phyloP scores from a whole-genome alignment of 2,329 filamentous ascomycete genomes.

The Tolypocladium sp. region DNA sequence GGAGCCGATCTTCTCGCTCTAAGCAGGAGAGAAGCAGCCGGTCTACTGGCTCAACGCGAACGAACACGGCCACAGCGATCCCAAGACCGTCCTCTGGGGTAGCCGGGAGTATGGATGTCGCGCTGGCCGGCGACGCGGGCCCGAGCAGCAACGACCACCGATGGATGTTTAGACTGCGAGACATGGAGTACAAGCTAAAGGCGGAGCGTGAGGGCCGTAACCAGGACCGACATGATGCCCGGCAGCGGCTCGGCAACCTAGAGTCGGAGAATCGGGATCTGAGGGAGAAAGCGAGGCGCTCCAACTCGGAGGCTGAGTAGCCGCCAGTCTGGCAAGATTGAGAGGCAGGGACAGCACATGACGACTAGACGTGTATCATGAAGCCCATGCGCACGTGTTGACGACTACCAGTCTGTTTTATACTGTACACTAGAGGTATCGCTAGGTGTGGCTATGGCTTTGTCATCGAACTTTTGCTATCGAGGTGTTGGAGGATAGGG shows the following conservation, averaged over 20 bases:
- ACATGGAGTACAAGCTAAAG: conserved; percentile 82
- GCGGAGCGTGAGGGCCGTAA: conserved; percentile 80
- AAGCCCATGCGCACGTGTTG: background rate
- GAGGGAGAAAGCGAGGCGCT: conserved; percentile 47
- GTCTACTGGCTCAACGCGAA: conserved; percentile 19
- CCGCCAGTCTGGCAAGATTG: background rate
- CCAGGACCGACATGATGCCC: conserved; percentile 74
- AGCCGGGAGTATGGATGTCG: conserved; percentile 16
- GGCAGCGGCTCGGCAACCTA: conserved; percentile 70
- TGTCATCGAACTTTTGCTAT: background rate
- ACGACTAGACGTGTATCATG: background rate
- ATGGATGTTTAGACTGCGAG: conserved; percentile 78
- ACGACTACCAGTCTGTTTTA: background rate
- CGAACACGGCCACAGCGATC: conserved; percentile 17
- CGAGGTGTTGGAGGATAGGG: background rate
- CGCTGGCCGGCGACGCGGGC: conserved; percentile 13
- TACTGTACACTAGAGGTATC: background rate
- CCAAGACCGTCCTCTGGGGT: conserved; percentile 13
- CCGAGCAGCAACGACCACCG: conserved; percentile 48
- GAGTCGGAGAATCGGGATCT: conserved; percentile 65
- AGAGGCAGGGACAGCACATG: background rate
- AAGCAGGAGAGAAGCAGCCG: conserved; percentile 18
- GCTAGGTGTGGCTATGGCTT: background rate
- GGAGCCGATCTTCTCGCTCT: conserved; percentile 25
- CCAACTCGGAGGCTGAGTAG: conserved; percentile 14